A percentile compares a stretch with the other conserved stretches of the same genome.
Conservation (phyloP, 768 basidiomycete species). For the Auricularia cornea region DNA sequence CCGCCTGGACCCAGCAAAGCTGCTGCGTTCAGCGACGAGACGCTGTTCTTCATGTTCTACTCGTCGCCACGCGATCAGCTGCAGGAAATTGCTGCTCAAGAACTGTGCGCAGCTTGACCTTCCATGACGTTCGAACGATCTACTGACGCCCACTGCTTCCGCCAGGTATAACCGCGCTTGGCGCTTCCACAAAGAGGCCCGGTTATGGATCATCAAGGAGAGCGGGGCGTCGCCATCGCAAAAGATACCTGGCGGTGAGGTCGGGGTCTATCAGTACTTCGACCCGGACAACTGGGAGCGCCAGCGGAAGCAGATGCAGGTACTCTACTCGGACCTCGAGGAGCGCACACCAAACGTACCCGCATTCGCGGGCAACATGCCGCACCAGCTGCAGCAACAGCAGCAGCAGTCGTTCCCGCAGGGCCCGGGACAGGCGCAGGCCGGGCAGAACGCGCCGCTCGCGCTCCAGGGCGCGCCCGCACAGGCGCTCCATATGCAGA, state of each 20-base stretch:
- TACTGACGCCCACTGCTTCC: constrained; percentile 5
- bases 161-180: constrained; percentile 86
- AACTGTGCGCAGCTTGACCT: constrained; percentile 58
- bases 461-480: not conserved
- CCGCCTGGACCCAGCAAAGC: constrained; percentile 77
- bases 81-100: constrained; percentile 91
- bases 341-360: constrained; percentile 50
- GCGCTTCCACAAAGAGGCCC: constrained; percentile 91
- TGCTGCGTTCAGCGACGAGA: constrained; percentile 86
- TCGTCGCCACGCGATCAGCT: constrained; percentile 83
- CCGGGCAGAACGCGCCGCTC: not conserved
- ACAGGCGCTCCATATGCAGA: not conserved
- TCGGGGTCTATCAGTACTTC: constrained; percentile 87
- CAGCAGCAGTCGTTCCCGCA: not conserved
- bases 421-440: not conserved
- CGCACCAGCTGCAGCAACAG: constrained; percentile 36
- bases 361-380: constrained; percentile 52
- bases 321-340: constrained; percentile 65
- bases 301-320: constrained; percentile 69
- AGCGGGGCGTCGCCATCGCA: constrained; percentile 65
- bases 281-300: constrained; percentile 73
- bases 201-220: constrained; percentile 85
- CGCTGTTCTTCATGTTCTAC: constrained; percentile 98
- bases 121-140: not conserved
- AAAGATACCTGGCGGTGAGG: constrained; percentile 74